Conservation (phyloP, 345 rosid species). For the Eucalyptus regnans region DNA sequence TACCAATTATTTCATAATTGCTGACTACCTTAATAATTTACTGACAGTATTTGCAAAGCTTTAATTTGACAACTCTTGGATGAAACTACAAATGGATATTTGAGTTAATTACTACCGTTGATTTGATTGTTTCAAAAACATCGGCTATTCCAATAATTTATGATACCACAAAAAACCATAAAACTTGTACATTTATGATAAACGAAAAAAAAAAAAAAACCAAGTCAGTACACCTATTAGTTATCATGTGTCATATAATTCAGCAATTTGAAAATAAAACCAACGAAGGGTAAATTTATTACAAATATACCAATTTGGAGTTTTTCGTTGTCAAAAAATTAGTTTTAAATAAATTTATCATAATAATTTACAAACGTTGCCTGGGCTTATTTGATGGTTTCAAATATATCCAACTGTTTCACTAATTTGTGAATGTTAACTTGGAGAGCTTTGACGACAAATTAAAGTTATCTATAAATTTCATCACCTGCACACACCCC, state of each 20-base stretch:
- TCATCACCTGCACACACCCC: not conserved
- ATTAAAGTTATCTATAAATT: not conserved
- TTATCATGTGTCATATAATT: no score
- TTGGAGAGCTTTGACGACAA: not conserved
- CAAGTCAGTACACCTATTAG: no score
- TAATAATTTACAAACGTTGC: no score
- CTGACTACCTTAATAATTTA: not conserved
- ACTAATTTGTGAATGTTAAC: not conserved
- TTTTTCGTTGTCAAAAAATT: no score
- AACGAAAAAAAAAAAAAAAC: no score
- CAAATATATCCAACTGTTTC: not conserved
- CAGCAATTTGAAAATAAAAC: no score
- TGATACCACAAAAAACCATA: no score
- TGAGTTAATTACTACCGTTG: not conserved
- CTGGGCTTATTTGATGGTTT: not conserved
- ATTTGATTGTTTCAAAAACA: not conserved
- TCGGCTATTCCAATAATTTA: not conserved
- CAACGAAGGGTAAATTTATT: no score
- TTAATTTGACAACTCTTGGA: not conserved
- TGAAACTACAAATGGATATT: not conserved
- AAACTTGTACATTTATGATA: no score
- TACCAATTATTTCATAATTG: not conserved
- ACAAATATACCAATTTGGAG: rapidly evolving
- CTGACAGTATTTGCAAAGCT: not conserved
- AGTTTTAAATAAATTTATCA: no score